phyloP scores from a whole-genome alignment of 148 eudicot species.

The Rhododendron ferrugineum region DNA sequence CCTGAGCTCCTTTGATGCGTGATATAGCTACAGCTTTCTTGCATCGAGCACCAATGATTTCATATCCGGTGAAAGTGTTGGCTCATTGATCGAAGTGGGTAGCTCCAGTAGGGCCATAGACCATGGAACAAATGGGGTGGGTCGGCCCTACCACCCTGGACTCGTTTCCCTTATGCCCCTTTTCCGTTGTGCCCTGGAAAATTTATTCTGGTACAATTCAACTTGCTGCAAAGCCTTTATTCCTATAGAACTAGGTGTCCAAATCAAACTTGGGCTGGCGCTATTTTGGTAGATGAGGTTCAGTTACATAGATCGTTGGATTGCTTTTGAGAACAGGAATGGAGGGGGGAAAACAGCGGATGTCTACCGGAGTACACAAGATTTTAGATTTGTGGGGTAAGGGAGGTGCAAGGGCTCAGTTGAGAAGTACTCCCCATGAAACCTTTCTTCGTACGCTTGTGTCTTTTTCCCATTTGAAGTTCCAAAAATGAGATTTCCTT shows the following conservation, averaged over 20 bases:
- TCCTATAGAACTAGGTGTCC: not conserved
- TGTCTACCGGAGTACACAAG: not conserved
- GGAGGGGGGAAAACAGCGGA: not conserved
- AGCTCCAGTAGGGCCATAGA: not conserved
- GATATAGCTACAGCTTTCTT: conserved; percentile 15
- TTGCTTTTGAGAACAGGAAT: conserved; percentile 7
- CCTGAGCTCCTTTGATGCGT: conserved; percentile 15
- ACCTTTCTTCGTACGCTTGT: not conserved
- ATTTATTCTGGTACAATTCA: not conserved
- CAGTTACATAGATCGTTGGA: not conserved
- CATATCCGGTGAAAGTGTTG: not conserved
- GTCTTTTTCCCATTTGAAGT: not conserved
- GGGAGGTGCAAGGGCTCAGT: not conserved
- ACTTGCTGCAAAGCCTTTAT: not conserved
- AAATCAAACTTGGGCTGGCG: not conserved
- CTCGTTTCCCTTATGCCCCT: not conserved
- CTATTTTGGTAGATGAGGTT: conserved; percentile 8
- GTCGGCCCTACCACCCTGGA: not conserved
- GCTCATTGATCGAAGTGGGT: not conserved
- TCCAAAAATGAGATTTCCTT: not conserved
- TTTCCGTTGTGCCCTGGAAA: not conserved
- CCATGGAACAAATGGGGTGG: not conserved
- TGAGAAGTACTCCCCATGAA: conserved; percentile 1
- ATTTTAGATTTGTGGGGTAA: not conserved
- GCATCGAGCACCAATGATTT: not conserved